phyloP scores from a whole-genome alignment of 108 stramenopile genomes.

The Bacterosira constricta region DNA sequence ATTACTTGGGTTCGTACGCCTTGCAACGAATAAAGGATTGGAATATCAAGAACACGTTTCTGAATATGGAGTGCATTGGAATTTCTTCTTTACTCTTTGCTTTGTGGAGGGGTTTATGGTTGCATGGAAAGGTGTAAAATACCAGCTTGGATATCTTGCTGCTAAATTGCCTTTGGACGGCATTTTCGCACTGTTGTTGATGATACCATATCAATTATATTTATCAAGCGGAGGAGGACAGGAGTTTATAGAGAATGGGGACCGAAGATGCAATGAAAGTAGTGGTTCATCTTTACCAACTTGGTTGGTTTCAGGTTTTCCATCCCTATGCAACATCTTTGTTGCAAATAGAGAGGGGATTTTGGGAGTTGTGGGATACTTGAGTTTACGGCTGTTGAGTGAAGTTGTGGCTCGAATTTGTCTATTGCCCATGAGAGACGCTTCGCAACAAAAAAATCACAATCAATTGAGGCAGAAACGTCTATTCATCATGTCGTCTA shows the following conservation, averaged over 20 bases:
- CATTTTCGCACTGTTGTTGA: conserved; percentile 37
- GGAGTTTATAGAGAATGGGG: conserved; percentile 71
- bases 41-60: conserved; percentile 95
- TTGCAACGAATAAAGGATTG: conserved; percentile 75
- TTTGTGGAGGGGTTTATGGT: conserved; percentile 39
- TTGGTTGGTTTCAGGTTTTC: conserved; percentile 1
- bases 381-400: conserved; percentile 61
- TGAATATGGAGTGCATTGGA: conserved; percentile 99
- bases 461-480: conserved; percentile 17
- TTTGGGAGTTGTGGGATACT: conserved; percentile 79
- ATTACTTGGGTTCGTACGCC: conserved; percentile 70
- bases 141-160: neutral
- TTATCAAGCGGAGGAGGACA: conserved; percentile 60
- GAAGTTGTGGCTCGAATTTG: conserved; percentile 64
- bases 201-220: conserved; percentile 67
- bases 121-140: conserved; percentile 24
- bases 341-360: conserved; percentile 91
- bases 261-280: conserved; percentile 44
- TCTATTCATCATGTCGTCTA: conserved; percentile 19
- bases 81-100: conserved; percentile 95
- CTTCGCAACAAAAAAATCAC: neutral
- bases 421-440: conserved; percentile 28
- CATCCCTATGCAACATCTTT: conserved; percentile 56
- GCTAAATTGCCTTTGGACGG: conserved; percentile 1
- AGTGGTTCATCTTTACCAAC: neutral